phyloP scores from a whole-genome alignment of 2,329 filamentous ascomycete genomes.

The Graphilbum fragrans region DNA sequence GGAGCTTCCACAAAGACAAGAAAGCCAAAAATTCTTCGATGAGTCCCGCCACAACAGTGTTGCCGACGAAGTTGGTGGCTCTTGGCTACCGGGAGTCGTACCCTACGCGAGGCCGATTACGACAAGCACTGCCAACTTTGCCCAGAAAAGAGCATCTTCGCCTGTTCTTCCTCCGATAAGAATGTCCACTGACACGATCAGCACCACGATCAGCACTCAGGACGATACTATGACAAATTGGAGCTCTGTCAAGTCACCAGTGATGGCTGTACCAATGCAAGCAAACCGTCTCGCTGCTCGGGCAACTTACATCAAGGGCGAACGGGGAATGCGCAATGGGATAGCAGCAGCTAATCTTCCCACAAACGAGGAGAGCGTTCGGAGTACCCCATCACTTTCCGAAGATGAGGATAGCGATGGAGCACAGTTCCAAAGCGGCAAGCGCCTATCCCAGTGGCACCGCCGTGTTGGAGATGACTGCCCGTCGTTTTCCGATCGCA shows the following conservation, averaged over 20 bases:
- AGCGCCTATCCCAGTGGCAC: conserved; percentile 32
- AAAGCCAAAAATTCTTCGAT: background rate
- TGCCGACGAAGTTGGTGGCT: conserved; percentile 22
- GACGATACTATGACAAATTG: conserved; percentile 33
- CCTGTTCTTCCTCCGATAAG: conserved; percentile 31
- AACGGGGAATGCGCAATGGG: conserved; percentile 1
- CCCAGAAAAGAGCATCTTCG: conserved; percentile 33
- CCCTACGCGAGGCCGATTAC: too few species aligned
- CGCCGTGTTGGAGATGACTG: conserved; percentile 45
- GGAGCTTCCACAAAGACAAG: conserved; percentile 12
- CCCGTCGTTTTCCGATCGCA: conserved; percentile 45
- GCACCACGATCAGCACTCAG: conserved; percentile 20
- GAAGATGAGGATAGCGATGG: too few species aligned
- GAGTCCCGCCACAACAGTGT: conserved; percentile 12
- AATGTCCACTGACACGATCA: conserved; percentile 21
- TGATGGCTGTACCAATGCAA: conserved; percentile 29
- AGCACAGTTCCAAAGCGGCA: conserved; percentile 7
- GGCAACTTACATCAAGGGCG: conserved; percentile 25
- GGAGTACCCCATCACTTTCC: too few species aligned
- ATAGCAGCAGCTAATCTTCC: background rate
- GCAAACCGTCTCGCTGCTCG: conserved; percentile 27
- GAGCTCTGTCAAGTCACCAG: conserved; percentile 38
- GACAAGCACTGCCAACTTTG: conserved; percentile 8
- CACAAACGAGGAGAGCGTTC: too few species aligned
- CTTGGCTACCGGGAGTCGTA: conserved; percentile 25